Percentiles rank a stretch among this genome's conserved stretches.
Evolutionary conservation across 805 yeast genomes (phyloP).

Genomic region (Lachancea nothofagi): DNA sequence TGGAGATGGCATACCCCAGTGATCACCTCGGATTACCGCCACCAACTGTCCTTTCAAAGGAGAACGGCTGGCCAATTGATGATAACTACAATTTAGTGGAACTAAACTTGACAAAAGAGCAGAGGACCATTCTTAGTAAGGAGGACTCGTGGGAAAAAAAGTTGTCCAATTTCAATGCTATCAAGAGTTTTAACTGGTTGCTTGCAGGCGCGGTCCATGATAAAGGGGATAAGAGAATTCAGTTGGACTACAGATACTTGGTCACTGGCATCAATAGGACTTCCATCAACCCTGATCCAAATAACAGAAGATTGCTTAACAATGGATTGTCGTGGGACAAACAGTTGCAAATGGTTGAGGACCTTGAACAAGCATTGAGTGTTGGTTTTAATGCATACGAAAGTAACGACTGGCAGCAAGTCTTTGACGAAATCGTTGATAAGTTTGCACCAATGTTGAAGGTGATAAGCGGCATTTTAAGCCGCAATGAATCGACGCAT

Average conservation of each 20-base stretch:
- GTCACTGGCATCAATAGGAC: conserved; percentile 51
- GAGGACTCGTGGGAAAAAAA: conserved; percentile 24
- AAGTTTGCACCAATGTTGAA: conserved; percentile 50
- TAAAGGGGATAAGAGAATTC: conserved; percentile 44
- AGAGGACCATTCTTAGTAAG: conserved; percentile 18
- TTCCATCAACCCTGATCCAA: conserved; percentile 44
- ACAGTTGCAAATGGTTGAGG: conserved; percentile 34
- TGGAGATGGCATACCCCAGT: conserved; percentile 36
- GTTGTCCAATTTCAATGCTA: conserved; percentile 23
- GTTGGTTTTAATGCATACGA: conserved; percentile 35
- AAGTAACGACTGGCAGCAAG: conserved; percentile 52
- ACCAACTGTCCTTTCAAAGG: conserved; percentile 22
- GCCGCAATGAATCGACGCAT: conserved; percentile 10
- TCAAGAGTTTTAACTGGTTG: conserved; percentile 41
- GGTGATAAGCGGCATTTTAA: conserved; percentile 38
- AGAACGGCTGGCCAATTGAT: conserved; percentile 30
- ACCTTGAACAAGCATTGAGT: conserved; percentile 30
- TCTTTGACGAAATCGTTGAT: conserved; percentile 42
- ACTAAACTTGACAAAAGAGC: conserved; percentile 20
- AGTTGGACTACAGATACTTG: conserved; percentile 47
- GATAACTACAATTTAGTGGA: conserved; percentile 20
- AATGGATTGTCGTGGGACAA: conserved; percentile 33
- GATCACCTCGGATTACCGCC: conserved; percentile 38
- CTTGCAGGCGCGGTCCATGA: conserved; percentile 44
- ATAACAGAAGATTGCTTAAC: conserved; percentile 35